Base-by-base conservation (phyloP, 148 eudicot species). In the Beta vulgaris region DNA sequence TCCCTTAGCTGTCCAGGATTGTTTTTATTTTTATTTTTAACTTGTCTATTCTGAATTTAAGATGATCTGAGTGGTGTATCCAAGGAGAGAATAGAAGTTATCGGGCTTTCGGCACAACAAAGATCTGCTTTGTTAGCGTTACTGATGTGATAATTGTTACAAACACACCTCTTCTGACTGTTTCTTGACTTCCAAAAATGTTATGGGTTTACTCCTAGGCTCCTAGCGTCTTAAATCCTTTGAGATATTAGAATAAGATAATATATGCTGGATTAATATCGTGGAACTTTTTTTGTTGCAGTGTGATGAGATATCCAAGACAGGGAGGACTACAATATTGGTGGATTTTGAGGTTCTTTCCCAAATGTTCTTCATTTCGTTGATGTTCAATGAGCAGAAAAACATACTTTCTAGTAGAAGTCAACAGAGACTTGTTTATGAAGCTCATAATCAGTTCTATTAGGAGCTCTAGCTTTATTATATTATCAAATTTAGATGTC, bases 271-370 rank as follows among this genome's bases (percentile, higher is more conserved):
- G 12, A n/a, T 42, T 49, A 14, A 49, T 37, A 16, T 13, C 32
- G n/a, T 73, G n/a, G 6, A 28, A 28, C 51, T 14, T 35, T 76
- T 37, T 35, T 86, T 25, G n/a, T n/a, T 83, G 84, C 89, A 91
- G 97, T 86, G 88, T 80, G 91, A 91, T 86, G 91, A 89, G 78
- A 37, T 81, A 55, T 81, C 88, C 2, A 73, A 51, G 18, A 53
- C 68, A 37, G 83, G 91, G 36, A 84, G 64, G 84, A 91, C 97
- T 44, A 51, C 79, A 59, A 84, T 53, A 48, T 87, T 86, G 32
- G 80, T 89, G 65, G 87, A 78, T 57, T 91, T 89, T 61, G 71
- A 80, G 93, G 97, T 91, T 37, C 29, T 77, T 53, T 79, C 21
- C 44, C 58, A 36, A 43, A 37, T 68, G 39, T 68, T 67, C 39